phyloP scores from a whole-genome alignment of 495 filamentous ascomycete genomes.

The Penicillium coprophilum region DNA sequence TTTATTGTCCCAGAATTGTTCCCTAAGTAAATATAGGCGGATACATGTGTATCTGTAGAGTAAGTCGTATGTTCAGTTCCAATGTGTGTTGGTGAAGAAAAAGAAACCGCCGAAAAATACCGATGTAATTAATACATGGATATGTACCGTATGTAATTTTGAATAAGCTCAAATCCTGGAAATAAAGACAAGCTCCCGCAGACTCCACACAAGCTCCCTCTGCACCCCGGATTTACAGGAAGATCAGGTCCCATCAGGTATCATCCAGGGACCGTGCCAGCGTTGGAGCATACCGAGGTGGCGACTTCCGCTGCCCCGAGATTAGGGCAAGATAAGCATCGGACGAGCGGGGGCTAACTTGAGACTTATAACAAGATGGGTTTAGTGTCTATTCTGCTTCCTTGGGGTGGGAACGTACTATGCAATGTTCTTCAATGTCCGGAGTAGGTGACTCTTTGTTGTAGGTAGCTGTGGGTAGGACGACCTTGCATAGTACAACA shows the following conservation, averaged over 20 bases:
- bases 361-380: neutral
- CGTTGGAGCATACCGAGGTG: slow-evolving; percentile 12
- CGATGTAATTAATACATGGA: neutral
- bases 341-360: slow-evolving; percentile 21
- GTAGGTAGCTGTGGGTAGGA: neutral
- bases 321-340: slow-evolving; percentile 18
- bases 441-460: neutral
- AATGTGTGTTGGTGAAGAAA: neutral
- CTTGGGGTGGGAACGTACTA: too few relatives aligned
- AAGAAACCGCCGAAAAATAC: slow-evolving; percentile 5
- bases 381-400: neutral
- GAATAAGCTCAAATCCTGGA: slow-evolving; percentile 10
- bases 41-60: neutral
- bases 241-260: slow-evolving; percentile 16
- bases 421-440: too few relatives aligned
- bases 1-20: slow-evolving; percentile 2
- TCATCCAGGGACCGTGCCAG: slow-evolving; percentile 30
- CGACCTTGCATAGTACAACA: neutral
- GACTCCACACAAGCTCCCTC: slow-evolving; percentile 30
- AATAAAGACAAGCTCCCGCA: slow-evolving; percentile 9
- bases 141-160: slow-evolving; percentile 11
- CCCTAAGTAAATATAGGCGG: neutral
- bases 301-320: slow-evolving; percentile 27
- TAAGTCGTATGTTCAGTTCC: neutral
- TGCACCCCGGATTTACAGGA: slow-evolving; percentile 28